Conservation (phyloP, 805 yeast species). For the Pichia californica region DNA sequence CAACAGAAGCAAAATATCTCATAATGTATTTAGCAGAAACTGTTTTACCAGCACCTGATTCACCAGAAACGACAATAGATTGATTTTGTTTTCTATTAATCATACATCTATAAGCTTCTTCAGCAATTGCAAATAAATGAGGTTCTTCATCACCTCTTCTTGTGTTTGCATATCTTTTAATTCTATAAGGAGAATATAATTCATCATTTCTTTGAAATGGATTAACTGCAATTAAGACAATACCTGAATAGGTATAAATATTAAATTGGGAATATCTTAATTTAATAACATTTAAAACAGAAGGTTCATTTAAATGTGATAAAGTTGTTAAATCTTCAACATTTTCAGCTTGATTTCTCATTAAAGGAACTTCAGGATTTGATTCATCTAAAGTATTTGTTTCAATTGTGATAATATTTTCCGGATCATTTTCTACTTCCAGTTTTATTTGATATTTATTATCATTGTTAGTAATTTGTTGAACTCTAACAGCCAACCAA, state of each 20-base stretch:
- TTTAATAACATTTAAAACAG: slow-evolving; percentile 89
- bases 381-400: slow-evolving; percentile 44
- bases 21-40: slow-evolving; percentile 95
- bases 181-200: slow-evolving; percentile 83
- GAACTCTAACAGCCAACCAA: slow-evolving; percentile 67
- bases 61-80: slow-evolving; percentile 95
- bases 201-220: slow-evolving; percentile 93
- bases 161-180: slow-evolving; percentile 90
- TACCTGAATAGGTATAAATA: slow-evolving; percentile 94
- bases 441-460: slow-evolving; percentile 45
- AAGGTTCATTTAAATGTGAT: slow-evolving; percentile 92
- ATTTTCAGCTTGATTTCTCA: slow-evolving; percentile 89
- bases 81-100: slow-evolving; percentile 78
- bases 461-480: slow-evolving; percentile 34
- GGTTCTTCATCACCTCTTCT: slow-evolving; percentile 95
- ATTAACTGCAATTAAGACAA: slow-evolving; percentile 91
- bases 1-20: slow-evolving; percentile 96
- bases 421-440: slow-evolving; percentile 41
- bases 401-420: slow-evolving; percentile 41
- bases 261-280: slow-evolving; percentile 83
- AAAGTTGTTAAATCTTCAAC: slow-evolving; percentile 91
- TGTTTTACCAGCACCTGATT: slow-evolving; percentile 98
- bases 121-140: slow-evolving; percentile 95
- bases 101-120: slow-evolving; percentile 95
- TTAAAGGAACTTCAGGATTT: slow-evolving; percentile 59